These are phyloP conservation scores for Darksidea phi DNA, from an alignment of 495 filamentous ascomycete species.

Conservation along the genomic window DNA sequence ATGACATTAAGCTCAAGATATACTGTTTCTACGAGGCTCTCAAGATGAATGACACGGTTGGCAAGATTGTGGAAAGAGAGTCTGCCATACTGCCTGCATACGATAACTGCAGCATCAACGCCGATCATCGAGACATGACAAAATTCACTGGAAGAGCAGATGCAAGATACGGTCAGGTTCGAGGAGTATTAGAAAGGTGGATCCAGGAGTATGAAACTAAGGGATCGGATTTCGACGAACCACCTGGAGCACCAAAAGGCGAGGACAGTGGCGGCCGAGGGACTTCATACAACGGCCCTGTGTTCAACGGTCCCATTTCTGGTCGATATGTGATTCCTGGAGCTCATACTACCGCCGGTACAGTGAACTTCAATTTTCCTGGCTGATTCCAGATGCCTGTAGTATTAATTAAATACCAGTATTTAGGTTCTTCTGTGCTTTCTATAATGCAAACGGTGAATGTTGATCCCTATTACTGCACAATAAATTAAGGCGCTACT, in stretches of 20 bases:
- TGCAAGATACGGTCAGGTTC: not conserved
- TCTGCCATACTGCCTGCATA: not conserved
- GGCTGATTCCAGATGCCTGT: too few relatives aligned
- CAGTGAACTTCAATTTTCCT: not conserved
- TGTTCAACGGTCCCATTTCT: constrained; percentile 1
- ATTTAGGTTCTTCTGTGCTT: too few relatives aligned
- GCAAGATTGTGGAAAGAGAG: constrained; percentile 2
- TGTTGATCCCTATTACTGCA: too few relatives aligned
- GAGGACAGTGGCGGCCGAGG: not conserved
- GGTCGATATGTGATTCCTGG: not conserved
- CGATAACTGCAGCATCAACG: constrained; percentile 1
- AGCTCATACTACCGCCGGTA: not conserved
- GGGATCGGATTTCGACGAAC: too few relatives aligned
- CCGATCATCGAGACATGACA: not conserved
- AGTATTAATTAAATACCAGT: too few relatives aligned
- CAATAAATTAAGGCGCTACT: too few relatives aligned
- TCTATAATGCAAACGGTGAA: too few relatives aligned
- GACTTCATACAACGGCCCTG: not conserved
- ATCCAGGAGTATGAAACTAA: too few relatives aligned
- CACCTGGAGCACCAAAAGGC: too few relatives aligned
- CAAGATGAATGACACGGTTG: not conserved
- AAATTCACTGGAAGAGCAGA: not conserved
- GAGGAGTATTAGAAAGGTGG: not conserved
- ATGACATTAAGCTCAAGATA: not conserved
- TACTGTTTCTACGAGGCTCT: not conserved